Evolutionary conservation across 2,329 filamentous ascomycete genomes (phyloP), one percentile per base, ranked within the genome.

Genomic region (Aspergillus costaricaensis): DNA sequence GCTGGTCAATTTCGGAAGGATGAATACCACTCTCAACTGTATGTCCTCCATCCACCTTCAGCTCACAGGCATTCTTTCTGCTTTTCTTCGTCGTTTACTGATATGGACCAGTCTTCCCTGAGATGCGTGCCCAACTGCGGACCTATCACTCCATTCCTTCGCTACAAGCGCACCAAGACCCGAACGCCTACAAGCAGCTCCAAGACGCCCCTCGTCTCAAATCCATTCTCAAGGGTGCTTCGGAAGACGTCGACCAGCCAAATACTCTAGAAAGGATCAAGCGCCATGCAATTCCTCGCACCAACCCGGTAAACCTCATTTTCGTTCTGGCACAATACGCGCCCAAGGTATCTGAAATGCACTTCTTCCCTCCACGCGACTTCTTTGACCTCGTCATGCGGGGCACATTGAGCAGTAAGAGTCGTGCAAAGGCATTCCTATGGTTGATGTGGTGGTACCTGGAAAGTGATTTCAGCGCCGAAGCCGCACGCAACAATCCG

Each of bases 371-470:
- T 5, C 87, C 88, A 1, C 86, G 89, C 66, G 95, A 99, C 76
- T 98, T 99, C 75, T 96, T 97, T 75, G 95, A 99, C 70, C 85
- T 99, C 15, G 89, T 99, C 69, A 98, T 98, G 93, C 89, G 91
- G 72, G 88, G 89, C 1, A 89, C 91, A 23, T 85, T 92, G 62
- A 91, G 88, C 59, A 98, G 93, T 76, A 80, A 83, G 67, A 96
- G 91, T 63, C 86, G 95, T 64, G 93, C 95, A 1, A 88, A 82
- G 48, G 94, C 94, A 0, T 99, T 99, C 68, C 80, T 99, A 19
- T 99, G 95, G 95, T 82, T 99, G 64, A 96, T 99, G 88, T 99
- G 95, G 95, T 97, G 95, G 82, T 98, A 99, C 72, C 84, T 99
- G 17, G 95, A 99, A 75, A 96, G 93, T 27, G 92, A 97, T 74